Evolutionary conservation across 2,329 filamentous ascomycete genomes (phyloP).

Genomic region (Aspergillus fijiensis): DNA sequence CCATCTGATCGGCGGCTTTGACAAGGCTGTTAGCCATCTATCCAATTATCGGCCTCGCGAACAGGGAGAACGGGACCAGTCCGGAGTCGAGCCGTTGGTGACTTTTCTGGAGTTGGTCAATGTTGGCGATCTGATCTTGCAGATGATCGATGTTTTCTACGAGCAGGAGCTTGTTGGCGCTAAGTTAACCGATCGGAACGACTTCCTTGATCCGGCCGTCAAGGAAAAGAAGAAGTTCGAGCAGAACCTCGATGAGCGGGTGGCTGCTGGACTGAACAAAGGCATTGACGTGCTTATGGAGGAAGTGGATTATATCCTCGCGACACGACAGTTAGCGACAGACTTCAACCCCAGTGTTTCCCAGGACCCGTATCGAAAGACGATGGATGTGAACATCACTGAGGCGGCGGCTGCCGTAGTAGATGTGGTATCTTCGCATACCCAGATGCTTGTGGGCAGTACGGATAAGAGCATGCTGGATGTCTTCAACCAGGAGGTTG

Average conservation of each 20-base stretch:
- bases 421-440: constrained; percentile 82
- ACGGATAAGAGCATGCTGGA: constrained; percentile 98
- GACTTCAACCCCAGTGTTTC: constrained; percentile 77
- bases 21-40: constrained; percentile 87
- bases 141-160: constrained; percentile 99
- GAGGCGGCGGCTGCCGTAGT: constrained; percentile 77
- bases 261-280: constrained; percentile 93
- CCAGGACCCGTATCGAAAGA: constrained; percentile 33
- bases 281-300: constrained; percentile 98
- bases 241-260: constrained; percentile 95
- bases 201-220: constrained; percentile 87
- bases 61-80: constrained; percentile 59
- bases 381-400: constrained; percentile 63
- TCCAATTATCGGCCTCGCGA: constrained; percentile 88
- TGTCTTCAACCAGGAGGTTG: constrained; percentile 97
- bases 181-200: constrained; percentile 84
- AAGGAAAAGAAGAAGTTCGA: constrained; percentile 98
- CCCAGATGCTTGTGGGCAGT: constrained; percentile 86
- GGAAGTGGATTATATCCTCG: constrained; percentile 93
- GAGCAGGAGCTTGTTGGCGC: constrained; percentile 85
- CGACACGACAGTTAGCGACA: constrained; percentile 77
- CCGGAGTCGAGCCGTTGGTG: constrained; percentile 83
- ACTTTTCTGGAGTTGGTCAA: constrained; percentile 98
- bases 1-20: constrained; percentile 90
- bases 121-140: constrained; percentile 93